Base-by-base conservation (phyloP, 768 basidiomycete species). In the Serpula lacrymans region DNA sequence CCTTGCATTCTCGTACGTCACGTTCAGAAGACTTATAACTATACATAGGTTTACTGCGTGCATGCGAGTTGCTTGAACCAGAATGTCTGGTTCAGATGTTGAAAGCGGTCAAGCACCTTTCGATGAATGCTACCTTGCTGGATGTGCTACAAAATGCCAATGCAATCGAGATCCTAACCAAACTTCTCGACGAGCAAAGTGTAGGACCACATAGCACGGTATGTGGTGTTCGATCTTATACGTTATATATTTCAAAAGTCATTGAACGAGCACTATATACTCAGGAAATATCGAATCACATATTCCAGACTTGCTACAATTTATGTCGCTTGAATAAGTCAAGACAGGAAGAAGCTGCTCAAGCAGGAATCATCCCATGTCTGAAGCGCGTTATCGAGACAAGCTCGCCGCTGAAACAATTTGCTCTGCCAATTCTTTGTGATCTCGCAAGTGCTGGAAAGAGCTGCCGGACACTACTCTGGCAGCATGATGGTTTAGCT, bases 241-340 rank as follows among this genome's bases (percentile, higher is more conserved):
- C 16, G 34, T 37, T n/a, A n/a, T n/a, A 40, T 16, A 10, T n/a
- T 13, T 33, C 31, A 33, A 26, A 32, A 25, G 9, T 14, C 11
- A 10, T 11, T 20, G 18, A 14, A n/a, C 12, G 30, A 9, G 23
- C 1, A 5, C 24, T 40, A 17, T 22, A 29, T 36, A 26, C 24
- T 17, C 55, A 97, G 91, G 95, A 99, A 77, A 88, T 97, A 63
- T 85, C 90, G 36, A 98, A 97, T 48, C 92, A 97, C 53, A 82
- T 96, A 45, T 93, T 98, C 75, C 94, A 96, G 64, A 92, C 93
- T 2, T 91, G 94, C 54, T 98, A 90, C 70, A 95, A 95, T 51
- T 82, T 99, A 13, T 97, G 94, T 58, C 81, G 94, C 5, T 69
- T 99, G 45, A 94, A 94, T 65, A 96, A 96, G 64, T 78, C 82